Conservation (phyloP, 2,329 filamentous ascomycete species). For the Cordyceps javanica region DNA sequence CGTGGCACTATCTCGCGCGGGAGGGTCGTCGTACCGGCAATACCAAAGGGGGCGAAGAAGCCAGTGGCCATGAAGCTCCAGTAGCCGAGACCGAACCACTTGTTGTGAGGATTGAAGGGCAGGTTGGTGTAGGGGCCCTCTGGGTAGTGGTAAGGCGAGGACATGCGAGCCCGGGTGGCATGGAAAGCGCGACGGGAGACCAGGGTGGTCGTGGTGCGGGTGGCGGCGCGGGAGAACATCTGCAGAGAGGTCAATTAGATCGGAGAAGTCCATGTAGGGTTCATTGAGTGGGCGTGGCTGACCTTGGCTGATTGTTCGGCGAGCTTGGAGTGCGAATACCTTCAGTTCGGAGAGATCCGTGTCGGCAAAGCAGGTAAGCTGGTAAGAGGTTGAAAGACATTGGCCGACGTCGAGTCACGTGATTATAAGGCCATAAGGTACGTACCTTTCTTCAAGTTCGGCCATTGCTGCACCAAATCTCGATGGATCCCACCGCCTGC, state of each 20-base stretch:
- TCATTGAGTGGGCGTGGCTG: not conserved
- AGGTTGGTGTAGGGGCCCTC: constrained; percentile 93
- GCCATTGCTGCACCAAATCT: not conserved
- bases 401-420: constrained; percentile 6
- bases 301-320: constrained; percentile 12
- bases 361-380: constrained; percentile 10
- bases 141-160: constrained; percentile 95
- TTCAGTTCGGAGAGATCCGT: constrained; percentile 9
- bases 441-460: constrained; percentile 1
- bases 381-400: constrained; percentile 8
- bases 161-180: constrained; percentile 77
- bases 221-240: constrained; percentile 76
- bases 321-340: constrained; percentile 8
- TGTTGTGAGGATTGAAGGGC: constrained; percentile 92
- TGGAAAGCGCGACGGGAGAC: constrained; percentile 91
- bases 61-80: constrained; percentile 61
- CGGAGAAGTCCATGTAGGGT: not conserved
- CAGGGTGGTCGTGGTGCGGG: constrained; percentile 59
- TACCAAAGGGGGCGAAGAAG: constrained; percentile 57
- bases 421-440: constrained; percentile 7
- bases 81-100: constrained; percentile 77
- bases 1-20: not conserved
- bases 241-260: constrained; percentile 42
- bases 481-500: constrained; percentile 10
- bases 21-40: constrained; percentile 43